Evolutionary conservation across 257 asterid genomes (phyloP).

Genomic region (Solanum appendiculatum): DNA sequence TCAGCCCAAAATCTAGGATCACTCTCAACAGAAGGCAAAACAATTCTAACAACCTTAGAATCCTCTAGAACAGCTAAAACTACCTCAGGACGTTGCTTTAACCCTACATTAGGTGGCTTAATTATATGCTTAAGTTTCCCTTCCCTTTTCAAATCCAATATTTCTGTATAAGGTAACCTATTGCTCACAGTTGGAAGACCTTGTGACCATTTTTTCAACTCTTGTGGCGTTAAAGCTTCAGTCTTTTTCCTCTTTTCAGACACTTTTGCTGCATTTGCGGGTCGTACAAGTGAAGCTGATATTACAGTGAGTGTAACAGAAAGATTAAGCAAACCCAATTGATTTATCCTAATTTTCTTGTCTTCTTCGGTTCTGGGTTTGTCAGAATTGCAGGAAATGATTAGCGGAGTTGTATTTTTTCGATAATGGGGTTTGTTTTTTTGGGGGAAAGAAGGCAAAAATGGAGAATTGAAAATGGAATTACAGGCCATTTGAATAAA

Average conservation of each 20-base stretch:
- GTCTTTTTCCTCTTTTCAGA: slow-evolving; percentile 43
- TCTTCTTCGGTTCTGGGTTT: slow-evolving; percentile 22
- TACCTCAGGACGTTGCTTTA: slow-evolving; percentile 60
- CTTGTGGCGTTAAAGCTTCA: slow-evolving; percentile 57
- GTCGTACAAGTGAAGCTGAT: slow-evolving; percentile 57
- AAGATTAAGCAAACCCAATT: slow-evolving; percentile 34
- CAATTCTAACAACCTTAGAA: slow-evolving; percentile 66
- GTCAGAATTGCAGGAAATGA: slow-evolving; percentile 25
- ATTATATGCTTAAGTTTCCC: slow-evolving; percentile 65
- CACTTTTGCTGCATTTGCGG: slow-evolving; percentile 58
- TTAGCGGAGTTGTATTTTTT: slow-evolving; percentile 20
- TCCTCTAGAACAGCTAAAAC: slow-evolving; percentile 89
- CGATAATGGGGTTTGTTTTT: slow-evolving; percentile 8
- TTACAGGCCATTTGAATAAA: slow-evolving; percentile 18
- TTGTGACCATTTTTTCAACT: slow-evolving; percentile 61
- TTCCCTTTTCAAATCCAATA: slow-evolving; percentile 59
- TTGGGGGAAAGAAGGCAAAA: slow-evolving; percentile 25
- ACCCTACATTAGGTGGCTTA: slow-evolving; percentile 42
- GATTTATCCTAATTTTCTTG: slow-evolving; percentile 17
- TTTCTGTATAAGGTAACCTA: slow-evolving; percentile 65
- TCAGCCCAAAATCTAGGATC: slow-evolving; percentile 76
- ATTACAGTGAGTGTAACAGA: slow-evolving; percentile 65
- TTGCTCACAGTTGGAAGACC: slow-evolving; percentile 77
- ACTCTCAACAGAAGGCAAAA: slow-evolving; percentile 60
- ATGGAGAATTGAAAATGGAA: slow-evolving; percentile 29